Evolutionary conservation across 768 basidiomycete genomes (phyloP).

Genomic region (Psilocybe subaeruginosa): DNA sequence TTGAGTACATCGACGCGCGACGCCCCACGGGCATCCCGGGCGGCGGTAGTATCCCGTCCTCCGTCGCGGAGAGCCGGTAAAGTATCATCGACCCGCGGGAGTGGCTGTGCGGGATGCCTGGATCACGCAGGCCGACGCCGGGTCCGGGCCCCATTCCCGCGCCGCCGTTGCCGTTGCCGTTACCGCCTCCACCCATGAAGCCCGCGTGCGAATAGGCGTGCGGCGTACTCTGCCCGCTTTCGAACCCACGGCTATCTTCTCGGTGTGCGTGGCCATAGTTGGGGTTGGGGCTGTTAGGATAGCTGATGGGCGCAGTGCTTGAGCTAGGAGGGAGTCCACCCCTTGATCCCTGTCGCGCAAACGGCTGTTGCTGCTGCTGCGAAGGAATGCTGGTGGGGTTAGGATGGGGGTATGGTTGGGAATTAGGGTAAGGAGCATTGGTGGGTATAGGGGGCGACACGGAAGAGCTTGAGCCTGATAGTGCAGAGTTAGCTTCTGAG

Average conservation of each 20-base stretch:
- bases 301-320: background rate
- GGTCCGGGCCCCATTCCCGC: background rate
- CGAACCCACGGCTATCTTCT: background rate
- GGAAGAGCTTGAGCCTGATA: background rate
- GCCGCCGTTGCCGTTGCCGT: background rate
- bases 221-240: background rate
- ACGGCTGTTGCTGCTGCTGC: background rate
- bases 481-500: background rate
- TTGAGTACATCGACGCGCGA: conserved; percentile 26
- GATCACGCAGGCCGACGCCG: background rate
- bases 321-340: background rate
- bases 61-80: conserved; percentile 23
- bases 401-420: background rate
- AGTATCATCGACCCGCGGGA: conserved; percentile 37
- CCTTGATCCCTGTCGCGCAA: background rate
- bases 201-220: background rate
- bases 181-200: background rate
- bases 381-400: background rate
- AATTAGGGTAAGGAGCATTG: background rate
- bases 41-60: conserved; percentile 13
- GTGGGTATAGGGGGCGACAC: background rate
- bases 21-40: conserved; percentile 2
- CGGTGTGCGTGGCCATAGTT: background rate
- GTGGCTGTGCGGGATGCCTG: background rate
- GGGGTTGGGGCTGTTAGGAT: background rate